Percentiles rank a stretch among this genome's conserved stretches.
phyloP scores from a whole-genome alignment of 345 rosid genomes.

The Aegle marmelos region DNA sequence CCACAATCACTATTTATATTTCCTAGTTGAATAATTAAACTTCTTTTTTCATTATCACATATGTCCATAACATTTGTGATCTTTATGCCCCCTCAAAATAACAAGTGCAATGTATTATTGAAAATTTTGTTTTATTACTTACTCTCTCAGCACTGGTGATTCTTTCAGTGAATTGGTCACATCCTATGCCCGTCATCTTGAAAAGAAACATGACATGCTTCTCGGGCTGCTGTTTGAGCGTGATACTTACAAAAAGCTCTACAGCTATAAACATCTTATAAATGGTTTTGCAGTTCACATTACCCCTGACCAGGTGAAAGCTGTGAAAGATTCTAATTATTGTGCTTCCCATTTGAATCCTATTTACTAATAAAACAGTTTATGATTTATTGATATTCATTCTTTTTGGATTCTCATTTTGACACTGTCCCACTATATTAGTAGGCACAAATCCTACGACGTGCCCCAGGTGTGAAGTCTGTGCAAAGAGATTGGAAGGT shows the following conservation, averaged over 20 bases:
- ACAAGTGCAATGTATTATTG: constrained; percentile 6
- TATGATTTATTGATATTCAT: constrained; percentile 1
- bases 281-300: constrained; percentile 92
- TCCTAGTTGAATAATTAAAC: background rate
- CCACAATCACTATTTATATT: background rate
- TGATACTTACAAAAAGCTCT: constrained; percentile 80
- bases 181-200: constrained; percentile 84
- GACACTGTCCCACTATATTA: constrained; percentile 50
- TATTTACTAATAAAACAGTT: background rate
- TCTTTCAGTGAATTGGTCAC: constrained; percentile 70
- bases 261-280: constrained; percentile 94
- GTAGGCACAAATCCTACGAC: constrained; percentile 90
- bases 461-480: constrained; percentile 75
- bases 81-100: background rate
- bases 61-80: constrained; percentile 2
- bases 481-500: constrained; percentile 97
- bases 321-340: background rate
- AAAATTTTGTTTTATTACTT: background rate
- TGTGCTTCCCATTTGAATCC: background rate
- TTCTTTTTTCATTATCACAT: background rate
- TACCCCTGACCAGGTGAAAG: constrained; percentile 86
- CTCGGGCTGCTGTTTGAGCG: constrained; percentile 73
- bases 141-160: background rate
- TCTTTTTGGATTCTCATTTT: constrained; percentile 23
- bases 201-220: constrained; percentile 87